A percentile compares a stretch with the other conserved stretches of the same genome.
phyloP scores from a whole-genome alignment of 1,284 basidiomycete species.

The Rhizoctonia solani region DNA sequence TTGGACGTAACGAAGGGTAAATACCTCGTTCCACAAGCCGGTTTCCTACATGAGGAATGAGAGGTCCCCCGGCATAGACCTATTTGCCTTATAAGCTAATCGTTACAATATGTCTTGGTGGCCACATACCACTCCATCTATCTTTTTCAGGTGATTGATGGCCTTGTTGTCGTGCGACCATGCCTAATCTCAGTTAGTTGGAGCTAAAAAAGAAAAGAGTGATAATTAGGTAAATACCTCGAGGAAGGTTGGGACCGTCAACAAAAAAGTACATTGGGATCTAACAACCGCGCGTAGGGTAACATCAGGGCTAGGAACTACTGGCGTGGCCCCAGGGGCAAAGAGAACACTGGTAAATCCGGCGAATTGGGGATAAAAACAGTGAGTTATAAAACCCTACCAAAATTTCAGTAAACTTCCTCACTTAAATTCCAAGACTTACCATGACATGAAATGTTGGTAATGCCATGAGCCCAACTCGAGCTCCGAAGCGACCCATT shows the following conservation, averaged over 20 bases:
- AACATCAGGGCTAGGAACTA: slow-evolving; percentile 34
- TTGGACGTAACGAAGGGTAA: neutral
- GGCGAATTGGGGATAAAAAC: slow-evolving; percentile 20
- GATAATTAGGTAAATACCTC: slow-evolving; percentile 27
- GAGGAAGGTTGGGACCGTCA: slow-evolving; percentile 37
- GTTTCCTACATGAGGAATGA: slow-evolving; percentile 25
- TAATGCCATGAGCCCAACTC: slow-evolving; percentile 34
- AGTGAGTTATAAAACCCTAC: slow-evolving; percentile 23
- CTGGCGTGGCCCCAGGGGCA: slow-evolving; percentile 32
- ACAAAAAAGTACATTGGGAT: slow-evolving; percentile 14
- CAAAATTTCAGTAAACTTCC: neutral
- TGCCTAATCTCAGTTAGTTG: slow-evolving; percentile 8
- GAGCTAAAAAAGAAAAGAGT: neutral
- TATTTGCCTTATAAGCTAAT: neutral
- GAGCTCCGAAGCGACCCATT: slow-evolving; percentile 26
- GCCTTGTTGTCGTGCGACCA: slow-evolving; percentile 35
- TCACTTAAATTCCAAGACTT: neutral
- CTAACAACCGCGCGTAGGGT: slow-evolving; percentile 23
- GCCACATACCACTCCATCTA: slow-evolving; percentile 36
- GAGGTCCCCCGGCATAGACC: slow-evolving; percentile 33
- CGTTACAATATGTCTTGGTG: neutral
- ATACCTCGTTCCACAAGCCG: slow-evolving; percentile 16
- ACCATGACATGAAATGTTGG: slow-evolving; percentile 37
- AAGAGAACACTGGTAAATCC: slow-evolving; percentile 35
- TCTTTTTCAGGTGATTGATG: slow-evolving; percentile 23